Percentiles rank a stretch among this genome's conserved stretches.
These are phyloP conservation scores for Somion occarium DNA, from an alignment of 1,284 basidiomycete species.

Conservation along the genomic window DNA sequence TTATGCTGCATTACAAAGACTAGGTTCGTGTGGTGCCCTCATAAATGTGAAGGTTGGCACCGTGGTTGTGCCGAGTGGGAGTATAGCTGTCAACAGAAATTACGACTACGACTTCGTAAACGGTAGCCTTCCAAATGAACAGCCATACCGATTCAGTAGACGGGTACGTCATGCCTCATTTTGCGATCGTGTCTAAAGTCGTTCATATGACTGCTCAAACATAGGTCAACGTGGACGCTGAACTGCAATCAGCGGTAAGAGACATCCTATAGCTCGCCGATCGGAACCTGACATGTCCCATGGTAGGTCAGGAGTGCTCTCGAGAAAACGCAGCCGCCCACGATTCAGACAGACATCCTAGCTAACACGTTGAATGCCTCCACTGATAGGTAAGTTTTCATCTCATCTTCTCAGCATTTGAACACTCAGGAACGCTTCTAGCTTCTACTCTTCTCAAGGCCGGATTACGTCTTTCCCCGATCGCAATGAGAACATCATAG, in stretches of 20 bases:
- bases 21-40: conserved; percentile 79
- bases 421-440: conserved; percentile 22
- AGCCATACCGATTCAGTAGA: conserved; percentile 68
- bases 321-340: conserved; percentile 37
- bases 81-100: conserved; percentile 68
- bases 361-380: conserved; percentile 62
- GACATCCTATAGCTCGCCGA: not conserved
- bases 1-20: conserved; percentile 32
- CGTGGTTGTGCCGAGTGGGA: conserved; percentile 65
- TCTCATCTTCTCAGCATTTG: conserved; percentile 7
- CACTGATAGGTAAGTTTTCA: conserved; percentile 57
- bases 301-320: conserved; percentile 45
- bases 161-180: conserved; percentile 39
- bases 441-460: conserved; percentile 85
- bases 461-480: conserved; percentile 78
- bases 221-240: conserved; percentile 29
- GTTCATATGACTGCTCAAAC: conserved; percentile 6
- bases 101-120: conserved; percentile 71
- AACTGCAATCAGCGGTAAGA: conserved; percentile 19
- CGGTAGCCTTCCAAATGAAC: conserved; percentile 35
- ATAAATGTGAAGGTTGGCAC: conserved; percentile 68
- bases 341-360: conserved; percentile 35
- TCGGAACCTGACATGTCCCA: not conserved
- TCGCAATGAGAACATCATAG: conserved; percentile 63
- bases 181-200: conserved; percentile 6